Evolutionary conservation across 257 asterid species (phyloP), one percentile per base, ranked within the genome.

Genomic region (Capsicum pubescens): DNA sequence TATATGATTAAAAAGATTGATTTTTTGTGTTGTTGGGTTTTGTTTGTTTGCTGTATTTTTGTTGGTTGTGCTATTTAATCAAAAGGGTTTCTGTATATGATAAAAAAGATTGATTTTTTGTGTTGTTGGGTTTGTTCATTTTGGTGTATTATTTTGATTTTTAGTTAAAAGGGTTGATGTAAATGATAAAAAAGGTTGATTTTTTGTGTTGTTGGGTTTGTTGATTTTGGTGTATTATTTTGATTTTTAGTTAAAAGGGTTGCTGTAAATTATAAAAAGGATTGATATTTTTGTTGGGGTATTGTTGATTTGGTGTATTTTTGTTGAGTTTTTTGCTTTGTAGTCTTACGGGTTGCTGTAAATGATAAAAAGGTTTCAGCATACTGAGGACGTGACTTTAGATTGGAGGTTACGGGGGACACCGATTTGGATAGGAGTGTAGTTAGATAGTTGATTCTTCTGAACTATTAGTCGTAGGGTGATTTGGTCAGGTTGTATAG

Each of bases 61-160:
- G 32, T 26, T 26, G 32, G 2, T 44, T 57, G 63, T 86, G 80
- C 84, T 94, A 98, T 90, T 3, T 42, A 42, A 6, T 42, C 61
- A 13, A 56, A 56, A 13, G 48, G 55, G 58, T 15, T 76, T 52
- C 14, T 11, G 9, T 68, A 63, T 19, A 55, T 12, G 32, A 76
- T 56, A 35, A 1, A 21, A 19, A 55, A 14, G 3, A 44, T 86
- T 13, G 16, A 26, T n/a, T n/a, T n/a, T 74, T 10, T 8, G 82
- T 72, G 50, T 61, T 54, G 67, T 10, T 57, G 80, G 7, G 74
- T 82, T 50, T 57, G 32, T 46, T 16, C 32, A 44, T 61, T 74
- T 56, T 17, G 72, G 66, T 21, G 5, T 35, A 35, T 35, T 21
- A 4, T 44, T 57, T 68, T 86, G 80, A 85, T 94, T 98, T 90